Conservation (phyloP, 495 filamentous ascomycete genomes). For the Cladorrhinum samala region DNA sequence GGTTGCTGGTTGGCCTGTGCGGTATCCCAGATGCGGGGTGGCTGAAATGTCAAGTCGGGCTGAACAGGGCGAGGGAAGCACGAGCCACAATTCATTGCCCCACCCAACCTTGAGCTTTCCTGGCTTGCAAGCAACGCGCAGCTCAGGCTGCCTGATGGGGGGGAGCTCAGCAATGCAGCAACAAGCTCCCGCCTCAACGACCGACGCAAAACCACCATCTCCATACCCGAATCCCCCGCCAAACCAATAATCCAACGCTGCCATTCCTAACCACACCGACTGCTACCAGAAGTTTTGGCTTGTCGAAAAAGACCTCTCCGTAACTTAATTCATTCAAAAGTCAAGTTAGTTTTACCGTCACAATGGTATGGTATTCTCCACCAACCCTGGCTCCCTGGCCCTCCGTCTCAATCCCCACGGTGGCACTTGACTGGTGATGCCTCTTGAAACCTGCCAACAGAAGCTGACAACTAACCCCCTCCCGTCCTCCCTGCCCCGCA, state of each 20-base stretch:
- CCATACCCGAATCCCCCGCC: too few relatives aligned
- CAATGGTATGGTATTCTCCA: too few relatives aligned
- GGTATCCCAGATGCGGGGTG: background rate
- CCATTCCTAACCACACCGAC: too few relatives aligned
- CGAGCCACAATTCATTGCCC: background rate
- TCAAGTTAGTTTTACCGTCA: too few relatives aligned
- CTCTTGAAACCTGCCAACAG: too few relatives aligned
- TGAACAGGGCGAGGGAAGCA: background rate
- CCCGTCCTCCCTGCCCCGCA: slow-evolving; percentile 31
- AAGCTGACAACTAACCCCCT: background rate
- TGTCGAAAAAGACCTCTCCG: too few relatives aligned
- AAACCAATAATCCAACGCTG: too few relatives aligned
- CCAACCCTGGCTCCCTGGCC: too few relatives aligned
- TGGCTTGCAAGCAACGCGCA: background rate
- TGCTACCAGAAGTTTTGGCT: too few relatives aligned
- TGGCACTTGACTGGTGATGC: too few relatives aligned
- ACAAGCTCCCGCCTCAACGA: background rate
- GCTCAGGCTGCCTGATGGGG: background rate
- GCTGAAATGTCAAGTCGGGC: background rate
- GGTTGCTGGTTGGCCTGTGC: background rate
- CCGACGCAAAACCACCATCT: background rate
- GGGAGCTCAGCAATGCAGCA: background rate
- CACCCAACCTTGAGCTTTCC: background rate
- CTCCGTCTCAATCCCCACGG: too few relatives aligned
- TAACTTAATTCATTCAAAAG: background rate